These are phyloP conservation scores for Phytophthora brassicae DNA, from an alignment of 352 stramenopile genomes.

Conservation along the genomic window DNA sequence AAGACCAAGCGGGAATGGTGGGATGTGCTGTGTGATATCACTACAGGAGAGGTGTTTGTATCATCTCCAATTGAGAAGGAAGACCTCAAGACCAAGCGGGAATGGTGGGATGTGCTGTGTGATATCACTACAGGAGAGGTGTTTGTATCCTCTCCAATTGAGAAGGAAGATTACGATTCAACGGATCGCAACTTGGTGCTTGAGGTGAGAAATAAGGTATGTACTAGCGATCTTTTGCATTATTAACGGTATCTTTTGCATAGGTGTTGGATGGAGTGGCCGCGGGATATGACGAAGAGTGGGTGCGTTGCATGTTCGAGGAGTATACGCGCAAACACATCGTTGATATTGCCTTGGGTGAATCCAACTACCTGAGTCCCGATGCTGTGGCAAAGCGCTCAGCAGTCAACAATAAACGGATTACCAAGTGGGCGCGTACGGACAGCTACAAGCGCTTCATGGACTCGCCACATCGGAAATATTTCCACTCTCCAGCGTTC, in stretches of 20 bases:
- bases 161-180: conserved; percentile 78
- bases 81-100: conserved; percentile 88
- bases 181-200: conserved; percentile 73
- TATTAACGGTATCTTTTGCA: not conserved
- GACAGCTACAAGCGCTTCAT: conserved; percentile 87
- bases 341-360: conserved; percentile 75
- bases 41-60: conserved; percentile 73
- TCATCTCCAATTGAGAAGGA: conserved; percentile 46
- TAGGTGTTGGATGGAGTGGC: conserved; percentile 82
- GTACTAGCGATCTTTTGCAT: not conserved
- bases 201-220: conserved; percentile 39
- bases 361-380: conserved; percentile 75
- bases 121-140: conserved; percentile 86
- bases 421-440: conserved; percentile 85
- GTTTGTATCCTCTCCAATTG: conserved; percentile 49
- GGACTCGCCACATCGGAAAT: conserved; percentile 47
- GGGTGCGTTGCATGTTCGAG: conserved; percentile 87
- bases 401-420: conserved; percentile 86
- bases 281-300: conserved; percentile 83
- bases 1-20: conserved; percentile 91
- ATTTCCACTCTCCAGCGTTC: conserved; percentile 69
- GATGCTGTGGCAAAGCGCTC: conserved; percentile 75
- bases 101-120: conserved; percentile 92
- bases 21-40: conserved; percentile 90
- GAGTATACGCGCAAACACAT: conserved; percentile 88